Percentiles rank a stretch among this genome's conserved stretches.
These are phyloP conservation scores for Lablab purpureus DNA, from an alignment of 306 rosid species.

Conservation along the genomic window DNA sequence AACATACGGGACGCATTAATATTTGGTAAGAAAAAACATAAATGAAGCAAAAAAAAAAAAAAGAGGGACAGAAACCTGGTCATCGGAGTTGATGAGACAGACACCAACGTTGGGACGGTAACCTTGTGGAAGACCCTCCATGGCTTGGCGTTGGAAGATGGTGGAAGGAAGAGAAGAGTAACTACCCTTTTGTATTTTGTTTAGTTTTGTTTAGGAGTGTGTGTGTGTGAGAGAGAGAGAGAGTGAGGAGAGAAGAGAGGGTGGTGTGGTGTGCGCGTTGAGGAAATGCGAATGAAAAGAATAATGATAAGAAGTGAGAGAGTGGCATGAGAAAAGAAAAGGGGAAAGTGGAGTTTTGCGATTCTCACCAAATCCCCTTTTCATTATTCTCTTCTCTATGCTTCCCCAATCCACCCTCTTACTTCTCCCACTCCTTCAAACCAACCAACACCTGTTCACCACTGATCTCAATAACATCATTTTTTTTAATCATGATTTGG, in stretches of 20 bases:
- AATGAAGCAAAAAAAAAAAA: too few relatives aligned
- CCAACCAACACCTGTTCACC: background rate
- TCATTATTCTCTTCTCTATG: background rate
- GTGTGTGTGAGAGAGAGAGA: background rate
- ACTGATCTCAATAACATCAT: background rate
- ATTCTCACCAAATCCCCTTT: slow-evolving; percentile 33
- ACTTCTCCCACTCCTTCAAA: background rate
- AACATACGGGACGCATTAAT: background rate
- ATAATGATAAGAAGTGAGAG: slow-evolving; percentile 47
- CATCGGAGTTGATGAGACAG: slow-evolving; percentile 85
- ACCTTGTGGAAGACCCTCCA: slow-evolving; percentile 93
- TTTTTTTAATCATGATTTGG: too few relatives aligned
- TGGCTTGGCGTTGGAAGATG: slow-evolving; percentile 38
- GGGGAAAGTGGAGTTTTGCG: slow-evolving; percentile 42
- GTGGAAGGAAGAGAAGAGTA: background rate
- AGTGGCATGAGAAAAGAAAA: slow-evolving; percentile 54
- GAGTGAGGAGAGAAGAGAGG: background rate
- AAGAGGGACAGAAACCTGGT: slow-evolving; percentile 58
- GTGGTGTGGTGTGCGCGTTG: slow-evolving; percentile 41
- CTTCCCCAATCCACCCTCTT: background rate
- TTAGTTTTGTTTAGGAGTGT: background rate
- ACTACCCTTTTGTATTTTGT: background rate
- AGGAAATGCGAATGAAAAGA: slow-evolving; percentile 25
- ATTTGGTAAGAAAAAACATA: background rate
- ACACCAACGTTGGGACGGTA: slow-evolving; percentile 99